These are phyloP conservation scores for Basidioascus undulatus DNA, from an alignment of 768 basidiomycete species.

Conservation along the genomic window DNA sequence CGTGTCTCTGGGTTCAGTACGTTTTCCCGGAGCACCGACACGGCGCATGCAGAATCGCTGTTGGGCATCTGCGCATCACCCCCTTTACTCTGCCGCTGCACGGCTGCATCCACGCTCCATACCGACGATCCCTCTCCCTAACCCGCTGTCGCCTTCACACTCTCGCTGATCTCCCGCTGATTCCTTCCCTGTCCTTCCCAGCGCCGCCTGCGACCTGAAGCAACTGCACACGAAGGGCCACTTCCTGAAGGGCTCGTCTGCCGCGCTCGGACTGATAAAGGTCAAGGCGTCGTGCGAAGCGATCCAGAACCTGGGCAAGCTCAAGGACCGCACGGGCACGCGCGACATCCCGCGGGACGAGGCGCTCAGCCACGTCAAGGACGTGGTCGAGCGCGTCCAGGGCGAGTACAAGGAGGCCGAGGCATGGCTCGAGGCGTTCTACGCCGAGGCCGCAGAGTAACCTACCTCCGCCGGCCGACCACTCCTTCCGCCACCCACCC, in stretches of 20 bases:
- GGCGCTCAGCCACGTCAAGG: conserved; percentile 27
- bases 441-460: no score
- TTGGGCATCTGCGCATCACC: no score
- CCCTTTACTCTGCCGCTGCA: conserved; percentile 9
- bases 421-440: conserved; percentile 35
- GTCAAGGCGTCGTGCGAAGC: conserved; percentile 70
- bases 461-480: no score
- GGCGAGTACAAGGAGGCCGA: conserved; percentile 45
- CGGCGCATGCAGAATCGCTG: no score
- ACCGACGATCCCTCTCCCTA: background rate
- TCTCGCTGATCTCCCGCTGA: background rate
- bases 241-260: conserved; percentile 92
- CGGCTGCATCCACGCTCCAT: conserved; percentile 2
- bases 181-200: conserved; percentile 3
- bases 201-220: conserved; percentile 25
- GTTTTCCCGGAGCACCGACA: no score
- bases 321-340: conserved; percentile 28
- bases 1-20: no score
- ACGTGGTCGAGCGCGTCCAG: conserved; percentile 34
- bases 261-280: conserved; percentile 58
- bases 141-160: background rate
- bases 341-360: conserved; percentile 12
- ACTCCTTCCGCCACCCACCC: no score
- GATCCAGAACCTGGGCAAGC: conserved; percentile 67
- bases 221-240: conserved; percentile 58